A percentile compares a stretch with the other conserved stretches of the same genome.
These are phyloP conservation scores for Aspergillus incahuasiensis DNA, from an alignment of 495 filamentous ascomycete genomes.

Conservation along the genomic window DNA sequence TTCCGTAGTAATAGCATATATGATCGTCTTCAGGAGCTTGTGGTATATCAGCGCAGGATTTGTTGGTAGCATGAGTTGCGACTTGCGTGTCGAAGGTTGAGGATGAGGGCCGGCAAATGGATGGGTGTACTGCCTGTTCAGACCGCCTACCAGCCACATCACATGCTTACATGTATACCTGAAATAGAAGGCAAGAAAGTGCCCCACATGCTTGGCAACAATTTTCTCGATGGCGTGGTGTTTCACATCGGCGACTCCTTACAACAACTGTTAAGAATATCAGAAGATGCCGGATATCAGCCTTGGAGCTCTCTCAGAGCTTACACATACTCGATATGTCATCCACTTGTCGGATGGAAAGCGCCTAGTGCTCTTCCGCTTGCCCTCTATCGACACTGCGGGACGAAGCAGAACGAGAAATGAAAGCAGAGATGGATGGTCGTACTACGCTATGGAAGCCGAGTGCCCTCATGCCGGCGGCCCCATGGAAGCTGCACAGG, in stretches of 20 bases:
- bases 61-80: no score
- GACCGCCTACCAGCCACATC: no score
- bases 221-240: not conserved
- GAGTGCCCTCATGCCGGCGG: slow-evolving; percentile 51
- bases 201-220: not conserved
- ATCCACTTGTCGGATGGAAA: slow-evolving; percentile 46
- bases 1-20: no score
- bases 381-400: slow-evolving; percentile 39
- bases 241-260: not conserved
- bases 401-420: slow-evolving; percentile 20
- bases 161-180: not conserved
- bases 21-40: no score
- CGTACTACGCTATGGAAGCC: slow-evolving; percentile 51
- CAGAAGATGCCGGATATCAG: slow-evolving; percentile 1
- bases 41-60: no score
- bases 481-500: slow-evolving; percentile 45
- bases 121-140: no score
- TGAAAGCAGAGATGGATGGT: slow-evolving; percentile 41
- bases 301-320: slow-evolving; percentile 9
- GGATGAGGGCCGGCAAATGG: no score
- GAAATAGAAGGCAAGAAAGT: not conserved
- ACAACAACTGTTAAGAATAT: not conserved
- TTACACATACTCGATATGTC: slow-evolving; percentile 45
- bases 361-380: slow-evolving; percentile 47
- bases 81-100: no score